These are phyloP conservation scores for Pythium phragmitis DNA, from an alignment of 352 stramenopile genomes.

Conservation along the genomic window DNA sequence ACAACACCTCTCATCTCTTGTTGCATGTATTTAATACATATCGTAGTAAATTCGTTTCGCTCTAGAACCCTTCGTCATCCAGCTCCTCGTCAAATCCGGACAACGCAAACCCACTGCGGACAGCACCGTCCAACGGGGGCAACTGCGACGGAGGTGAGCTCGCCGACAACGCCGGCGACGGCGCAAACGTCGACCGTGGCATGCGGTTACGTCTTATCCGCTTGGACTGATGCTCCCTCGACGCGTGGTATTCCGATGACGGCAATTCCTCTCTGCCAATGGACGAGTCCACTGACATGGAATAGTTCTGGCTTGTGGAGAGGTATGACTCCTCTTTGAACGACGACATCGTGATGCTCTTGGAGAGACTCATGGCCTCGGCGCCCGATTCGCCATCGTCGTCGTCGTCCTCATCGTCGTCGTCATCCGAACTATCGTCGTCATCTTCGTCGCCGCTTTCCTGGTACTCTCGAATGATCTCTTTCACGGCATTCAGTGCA, in stretches of 20 bases:
- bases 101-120: constrained; percentile 45
- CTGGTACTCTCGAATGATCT: constrained; percentile 58
- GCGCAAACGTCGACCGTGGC: constrained; percentile 41
- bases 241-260: background rate
- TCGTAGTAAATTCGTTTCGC: background rate
- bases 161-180: constrained; percentile 62
- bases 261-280: constrained; percentile 41
- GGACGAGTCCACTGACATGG: constrained; percentile 59
- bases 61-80: constrained; percentile 58
- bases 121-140: constrained; percentile 37
- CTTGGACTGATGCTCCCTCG: background rate
- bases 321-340: constrained; percentile 48
- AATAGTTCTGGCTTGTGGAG: constrained; percentile 43
- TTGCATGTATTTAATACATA: background rate
- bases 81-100: constrained; percentile 59
- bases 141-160: constrained; percentile 69
- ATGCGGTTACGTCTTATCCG: constrained; percentile 25
- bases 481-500: constrained; percentile 57
- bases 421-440: constrained; percentile 32
- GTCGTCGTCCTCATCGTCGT: constrained; percentile 29
- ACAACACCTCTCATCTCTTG: background rate
- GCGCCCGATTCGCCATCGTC: constrained; percentile 32
- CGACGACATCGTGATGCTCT: constrained; percentile 44
- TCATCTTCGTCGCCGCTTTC: constrained; percentile 50
- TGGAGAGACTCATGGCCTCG: constrained; percentile 62